A percentile compares a stretch with the other conserved stretches of the same genome.
Evolutionary conservation across 2,329 filamentous ascomycete species (phyloP).

Genomic region (Talaromyces sp.): DNA sequence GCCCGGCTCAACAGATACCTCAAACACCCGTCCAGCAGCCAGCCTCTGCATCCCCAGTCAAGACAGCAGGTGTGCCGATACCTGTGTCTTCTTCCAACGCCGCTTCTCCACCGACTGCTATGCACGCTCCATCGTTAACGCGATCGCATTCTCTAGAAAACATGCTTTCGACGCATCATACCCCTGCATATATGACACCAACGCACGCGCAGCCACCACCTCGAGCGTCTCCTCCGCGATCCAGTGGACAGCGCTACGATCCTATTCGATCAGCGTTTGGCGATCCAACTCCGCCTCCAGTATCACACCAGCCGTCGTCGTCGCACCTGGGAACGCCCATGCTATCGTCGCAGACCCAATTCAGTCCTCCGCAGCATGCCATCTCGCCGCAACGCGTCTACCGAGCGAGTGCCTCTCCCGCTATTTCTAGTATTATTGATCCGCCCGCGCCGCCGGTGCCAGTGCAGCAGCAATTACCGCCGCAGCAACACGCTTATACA

Average conservation of each 20-base stretch:
- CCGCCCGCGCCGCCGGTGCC: slow-evolving; percentile 48
- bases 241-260: slow-evolving; percentile 81
- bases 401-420: slow-evolving; percentile 82
- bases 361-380: slow-evolving; percentile 44
- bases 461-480: slow-evolving; percentile 24
- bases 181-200: slow-evolving; percentile 23
- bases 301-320: slow-evolving; percentile 44
- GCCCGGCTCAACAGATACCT: slow-evolving; percentile 26
- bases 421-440: slow-evolving; percentile 86
- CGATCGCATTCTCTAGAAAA: slow-evolving; percentile 18
- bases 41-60: slow-evolving; percentile 6
- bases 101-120: slow-evolving; percentile 6
- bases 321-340: slow-evolving; percentile 63
- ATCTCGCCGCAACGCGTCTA: slow-evolving; percentile 50
- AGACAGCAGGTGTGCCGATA: slow-evolving; percentile 1
- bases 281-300: slow-evolving; percentile 36
- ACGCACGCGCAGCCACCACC: slow-evolving; percentile 25
- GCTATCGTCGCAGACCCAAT: slow-evolving; percentile 28
- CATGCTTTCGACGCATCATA: slow-evolving; percentile 17
- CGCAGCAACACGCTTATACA: slow-evolving; percentile 21
- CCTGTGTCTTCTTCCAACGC: slow-evolving; percentile 1
- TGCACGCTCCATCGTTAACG: slow-evolving; percentile 15
- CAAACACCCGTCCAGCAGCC: slow-evolving; percentile 22
- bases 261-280: slow-evolving; percentile 72
- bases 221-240: slow-evolving; percentile 46